Evolutionary conservation across 192 early-diverging fungal species (phyloP), one percentile per base, ranked within the genome.

Genomic region (Funneliformis mosseae): DNA sequence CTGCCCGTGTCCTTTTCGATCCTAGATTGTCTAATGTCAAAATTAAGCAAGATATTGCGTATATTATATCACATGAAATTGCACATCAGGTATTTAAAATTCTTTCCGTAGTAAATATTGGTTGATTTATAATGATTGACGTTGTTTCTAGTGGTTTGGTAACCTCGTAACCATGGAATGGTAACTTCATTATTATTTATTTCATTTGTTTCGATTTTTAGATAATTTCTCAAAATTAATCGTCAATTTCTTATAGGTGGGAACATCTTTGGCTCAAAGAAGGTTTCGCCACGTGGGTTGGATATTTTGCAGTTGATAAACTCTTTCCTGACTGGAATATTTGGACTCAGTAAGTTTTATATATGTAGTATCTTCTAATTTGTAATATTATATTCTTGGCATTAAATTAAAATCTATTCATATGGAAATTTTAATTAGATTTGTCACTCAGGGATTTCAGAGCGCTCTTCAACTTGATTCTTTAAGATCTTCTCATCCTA

Each of bases 211-310:
- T 0, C n/a, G 21, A n/a, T 43, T 69, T n/a, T n/a, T 70, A 41
- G 38, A 41, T 10, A 45, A 5, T 43, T 43, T 68, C 21, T 28
- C 33, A 21, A 28, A 3, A 21, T 28, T 33, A n/a, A 66, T 3
- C 8, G 28, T 66, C 12, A 25, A 21, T 23, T 43, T 43, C n/a
- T 48, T 55, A 59, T 28, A 78, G 77, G 97, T 98, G 97, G 97
- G 93, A 90, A 79, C 89, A 92, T 81, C 86, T 97, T 63, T 98
- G 97, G 97, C 88, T 99, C 81, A 99, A 99, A 83, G 97, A 99
- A 87, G 96, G 96, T 42, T 99, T 99, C 85, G 97, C 97, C 41
- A 98, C 97, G 8, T 99, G 96, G 91, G 95, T 96, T 27, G 96
- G 96, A 39, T 93, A 91, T 83, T 82, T 97, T 71, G 96, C 95